A percentile compares a stretch with the other conserved stretches of the same genome.
Evolutionary conservation across 1,139 yeast species (phyloP).

Genomic region (Kodamaea arcana): DNA sequence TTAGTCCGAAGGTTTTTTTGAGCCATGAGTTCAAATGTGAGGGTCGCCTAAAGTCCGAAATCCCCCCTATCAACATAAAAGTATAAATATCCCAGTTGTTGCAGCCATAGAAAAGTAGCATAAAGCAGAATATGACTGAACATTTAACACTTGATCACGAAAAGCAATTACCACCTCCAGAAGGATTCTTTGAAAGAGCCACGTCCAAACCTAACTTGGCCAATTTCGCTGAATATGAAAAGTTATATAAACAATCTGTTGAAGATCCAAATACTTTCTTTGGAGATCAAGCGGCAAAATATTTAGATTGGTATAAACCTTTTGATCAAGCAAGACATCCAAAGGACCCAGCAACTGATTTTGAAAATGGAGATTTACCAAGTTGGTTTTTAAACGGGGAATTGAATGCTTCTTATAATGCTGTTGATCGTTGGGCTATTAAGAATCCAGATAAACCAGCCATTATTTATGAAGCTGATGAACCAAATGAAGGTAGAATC

Average conservation of each 20-base stretch:
- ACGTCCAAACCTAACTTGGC: constrained; percentile 45
- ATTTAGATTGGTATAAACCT: constrained; percentile 60
- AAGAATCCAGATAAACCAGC: constrained; percentile 69
- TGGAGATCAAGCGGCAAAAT: constrained; percentile 55
- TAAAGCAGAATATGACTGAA: constrained; percentile 5
- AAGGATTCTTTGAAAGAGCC: constrained; percentile 53
- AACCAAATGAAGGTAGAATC: constrained; percentile 57
- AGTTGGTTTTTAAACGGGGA: constrained; percentile 80
- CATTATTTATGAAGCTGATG: constrained; percentile 79
- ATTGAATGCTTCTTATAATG: constrained; percentile 72
- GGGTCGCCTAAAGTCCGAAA: constrained; percentile 1
- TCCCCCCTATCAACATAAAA: not conserved
- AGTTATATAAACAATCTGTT: constrained; percentile 62
- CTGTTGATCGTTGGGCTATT: constrained; percentile 78
- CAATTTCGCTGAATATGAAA: constrained; percentile 53
- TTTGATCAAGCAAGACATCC: constrained; percentile 61
- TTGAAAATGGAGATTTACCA: constrained; percentile 61
- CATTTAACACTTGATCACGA: constrained; percentile 44
- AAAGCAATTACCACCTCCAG: constrained; percentile 46
- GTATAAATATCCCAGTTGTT: not conserved
- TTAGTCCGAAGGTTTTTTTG: no score
- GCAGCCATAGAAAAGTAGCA: no score
- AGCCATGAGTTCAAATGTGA: no score
- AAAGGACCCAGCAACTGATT: constrained; percentile 44
- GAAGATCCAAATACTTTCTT: constrained; percentile 64